Conservation (phyloP, 306 rosid genomes). For the Vigna nakashimae region DNA sequence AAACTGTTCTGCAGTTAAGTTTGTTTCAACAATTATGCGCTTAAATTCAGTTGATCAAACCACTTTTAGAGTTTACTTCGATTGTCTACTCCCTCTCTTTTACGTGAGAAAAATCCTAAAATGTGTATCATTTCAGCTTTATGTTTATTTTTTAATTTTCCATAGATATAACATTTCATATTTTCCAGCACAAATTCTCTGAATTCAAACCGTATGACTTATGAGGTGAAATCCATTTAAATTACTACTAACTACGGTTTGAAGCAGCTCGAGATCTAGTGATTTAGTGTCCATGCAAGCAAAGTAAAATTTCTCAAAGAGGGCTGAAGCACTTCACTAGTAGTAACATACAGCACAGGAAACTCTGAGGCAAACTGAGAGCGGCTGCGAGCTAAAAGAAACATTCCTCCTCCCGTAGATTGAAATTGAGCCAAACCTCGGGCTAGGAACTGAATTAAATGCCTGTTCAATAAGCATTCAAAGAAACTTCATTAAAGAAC, state of each 20-base stretch:
- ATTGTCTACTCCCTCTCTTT: background rate
- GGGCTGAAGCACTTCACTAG: constrained; percentile 5
- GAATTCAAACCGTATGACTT: background rate
- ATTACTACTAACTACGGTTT: background rate
- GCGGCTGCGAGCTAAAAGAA: constrained; percentile 47
- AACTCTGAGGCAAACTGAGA: constrained; percentile 50
- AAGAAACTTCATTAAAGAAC: constrained; percentile 19
- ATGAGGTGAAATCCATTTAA: constrained; percentile 3
- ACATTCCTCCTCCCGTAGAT: constrained; percentile 53
- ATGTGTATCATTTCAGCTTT: constrained; percentile 18
- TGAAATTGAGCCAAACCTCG: constrained; percentile 48
- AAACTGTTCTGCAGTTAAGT: too few species aligned
- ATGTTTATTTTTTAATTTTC: background rate
- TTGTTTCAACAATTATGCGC: too few species aligned
- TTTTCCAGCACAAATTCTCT: constrained; percentile 20
- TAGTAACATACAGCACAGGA: constrained; percentile 68
- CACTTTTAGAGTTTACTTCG: too few species aligned
- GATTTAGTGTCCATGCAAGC: constrained; percentile 1
- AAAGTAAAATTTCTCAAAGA: constrained; percentile 22
- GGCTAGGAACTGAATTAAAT: constrained; percentile 39
- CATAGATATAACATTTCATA: background rate
- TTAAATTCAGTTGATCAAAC: too few species aligned
- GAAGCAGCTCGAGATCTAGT: background rate
- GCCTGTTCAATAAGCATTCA: constrained; percentile 53
- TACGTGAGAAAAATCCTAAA: background rate